Evolutionary conservation across 2,329 filamentous ascomycete species (phyloP), one percentile per base, ranked within the genome.

Genomic region (Hypoxylon sp.): DNA sequence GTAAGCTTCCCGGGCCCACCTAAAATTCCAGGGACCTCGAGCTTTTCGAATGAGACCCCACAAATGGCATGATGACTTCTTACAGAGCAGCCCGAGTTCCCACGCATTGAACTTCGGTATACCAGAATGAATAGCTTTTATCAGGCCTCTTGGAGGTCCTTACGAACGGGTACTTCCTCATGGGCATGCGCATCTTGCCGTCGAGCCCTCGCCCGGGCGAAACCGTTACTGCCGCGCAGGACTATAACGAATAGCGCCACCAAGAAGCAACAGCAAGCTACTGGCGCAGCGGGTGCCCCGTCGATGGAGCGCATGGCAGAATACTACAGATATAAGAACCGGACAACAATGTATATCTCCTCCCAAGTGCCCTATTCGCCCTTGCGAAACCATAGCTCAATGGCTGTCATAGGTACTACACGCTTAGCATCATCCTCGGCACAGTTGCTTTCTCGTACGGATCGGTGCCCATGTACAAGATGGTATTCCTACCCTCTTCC

Each of bases 401-500:
- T 52, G 38, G 46, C 45, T 59, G 50, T 51, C 59, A 34, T 72
- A 92, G 89, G 79, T 91, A 89, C 82, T 96, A 95, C 78, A 88
- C 90, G 13, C 80, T 94, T 69, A 93, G 91, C 77, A 83, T 93
- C 68, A 93, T 95, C 63, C 81, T 96, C 57, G 92, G 91, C 60
- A 94, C 92, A 4, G 90, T 94, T 19, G 92, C 92, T 2, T 82
- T 96, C 36, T 91, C 92, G 1, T 96, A 96, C 76, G 92, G 92
- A 72, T 93, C 91, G 10, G 93, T 96, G 52, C 93, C 93, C 1
- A 82, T 96, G 78, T 97, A 97, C 80, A 95, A 95, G 80, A 95
- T 94, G 91, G 91, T 92, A 80, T 38, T 38, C 60, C 10, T 3
- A 45, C 38, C 62, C 28, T 23, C 19, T n/a, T 30, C 19, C 41